phyloP scores from a whole-genome alignment of 164 flowering plant genomes.

The Hamamelis virginiana region DNA sequence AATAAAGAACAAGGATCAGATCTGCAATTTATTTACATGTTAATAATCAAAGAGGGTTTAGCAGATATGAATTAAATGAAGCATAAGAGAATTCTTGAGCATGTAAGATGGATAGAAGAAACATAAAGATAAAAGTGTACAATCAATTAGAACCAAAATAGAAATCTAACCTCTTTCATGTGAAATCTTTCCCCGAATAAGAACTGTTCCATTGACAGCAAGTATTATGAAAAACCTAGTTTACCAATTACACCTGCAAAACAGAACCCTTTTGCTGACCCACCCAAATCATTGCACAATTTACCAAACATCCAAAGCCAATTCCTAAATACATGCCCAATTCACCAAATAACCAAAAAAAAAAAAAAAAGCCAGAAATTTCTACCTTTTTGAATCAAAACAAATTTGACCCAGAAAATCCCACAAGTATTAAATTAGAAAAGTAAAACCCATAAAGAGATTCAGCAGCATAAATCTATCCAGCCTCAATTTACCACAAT shows the following conservation, averaged over 20 bases:
- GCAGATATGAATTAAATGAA: neutral
- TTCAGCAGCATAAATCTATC: neutral
- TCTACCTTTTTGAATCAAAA: neutral
- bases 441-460: neutral
- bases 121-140: neutral
- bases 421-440: neutral
- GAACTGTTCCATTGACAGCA: conserved; percentile 22
- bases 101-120: neutral
- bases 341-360: neutral
- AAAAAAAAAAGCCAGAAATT: neutral
- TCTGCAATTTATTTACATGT: neutral
- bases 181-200: conserved; percentile 13
- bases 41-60: neutral
- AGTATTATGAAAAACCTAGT: neutral
- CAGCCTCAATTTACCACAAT: neutral
- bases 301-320: neutral
- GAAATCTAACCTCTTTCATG: conserved; percentile 25
- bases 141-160: neutral
- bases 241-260: conserved; percentile 3
- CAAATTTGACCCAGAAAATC: neutral
- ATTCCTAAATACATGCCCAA: neutral
- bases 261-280: neutral
- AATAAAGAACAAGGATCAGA: neutral
- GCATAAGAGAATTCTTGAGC: neutral
- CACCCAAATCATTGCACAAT: neutral